Base-by-base conservation (phyloP, 345 rosid genomes). In the Populus tremula region DNA sequence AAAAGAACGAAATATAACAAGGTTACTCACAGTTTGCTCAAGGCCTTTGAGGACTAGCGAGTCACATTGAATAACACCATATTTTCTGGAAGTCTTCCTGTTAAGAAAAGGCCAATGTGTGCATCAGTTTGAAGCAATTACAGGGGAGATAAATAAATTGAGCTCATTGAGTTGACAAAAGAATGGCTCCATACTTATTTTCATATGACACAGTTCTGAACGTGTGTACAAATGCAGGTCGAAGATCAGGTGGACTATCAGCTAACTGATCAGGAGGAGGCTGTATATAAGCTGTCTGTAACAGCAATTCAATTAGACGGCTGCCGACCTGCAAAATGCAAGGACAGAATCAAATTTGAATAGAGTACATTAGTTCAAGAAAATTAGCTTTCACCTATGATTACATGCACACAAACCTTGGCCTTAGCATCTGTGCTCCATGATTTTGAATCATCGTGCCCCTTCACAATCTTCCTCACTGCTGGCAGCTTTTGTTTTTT, bases 211-310 rank as follows among this genome's bases (percentile, higher is more conserved):
- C 72, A 54, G 89, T 85, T 86, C 73, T 89, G 67, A 86, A 81
- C 18, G 89, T 82, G 81, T 96, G 99, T 71, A 80, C 56, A 91
- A 96, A 96, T 86, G 99, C 99, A 80, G 99, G 99, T 53, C 91
- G 90, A 72, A 92, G 80, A 79, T 94, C 97, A 79, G 98, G 97
- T 61, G 91, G 94, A 82, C 73, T 83, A 80, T 88, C 87, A 59
- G 76, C 92, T 77, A 83, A 79, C 82, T 90, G 92, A 86, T 88
- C 79, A 78, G 86, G 72, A 77, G 98, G 91, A 76, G 94, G 82
- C 69, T 96, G 99, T 85, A 96, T 88, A 82, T 87, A 90, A 80
- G 99, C 98, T 70, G 90, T 92, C 85, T 82, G 88, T 79, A 89
- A 83, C 78, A 93, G 84, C 83, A 96, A 84, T 77, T 94, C 98